These are phyloP conservation scores for Cryphonectria carpinicola DNA, from an alignment of 2,329 filamentous ascomycete species.

Conservation along the genomic window DNA sequence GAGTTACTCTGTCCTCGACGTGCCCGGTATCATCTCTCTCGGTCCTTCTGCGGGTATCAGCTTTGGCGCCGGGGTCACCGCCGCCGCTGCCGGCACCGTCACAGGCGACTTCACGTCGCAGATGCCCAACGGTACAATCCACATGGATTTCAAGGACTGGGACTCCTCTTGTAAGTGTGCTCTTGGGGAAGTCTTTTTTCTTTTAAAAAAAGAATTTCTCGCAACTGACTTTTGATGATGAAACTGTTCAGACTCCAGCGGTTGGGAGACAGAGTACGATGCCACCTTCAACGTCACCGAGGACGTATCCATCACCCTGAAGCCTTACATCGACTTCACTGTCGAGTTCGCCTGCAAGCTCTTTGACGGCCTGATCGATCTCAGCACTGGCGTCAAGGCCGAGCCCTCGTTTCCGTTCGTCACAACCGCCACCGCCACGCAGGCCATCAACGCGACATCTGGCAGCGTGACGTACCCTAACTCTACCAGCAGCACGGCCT, in stretches of 20 bases:
- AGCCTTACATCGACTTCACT: slow-evolving; percentile 28
- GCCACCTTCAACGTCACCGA: slow-evolving; percentile 22
- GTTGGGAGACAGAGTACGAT: slow-evolving; percentile 19
- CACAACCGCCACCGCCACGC: slow-evolving; percentile 24
- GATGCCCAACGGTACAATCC: slow-evolving; percentile 27
- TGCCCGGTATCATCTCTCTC: slow-evolving; percentile 26
- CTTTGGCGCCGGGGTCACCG: slow-evolving; percentile 21
- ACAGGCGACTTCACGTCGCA: slow-evolving; percentile 19
- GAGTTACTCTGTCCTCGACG: slow-evolving; percentile 31
- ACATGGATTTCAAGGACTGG: slow-evolving; percentile 26
- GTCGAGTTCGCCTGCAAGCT: slow-evolving; percentile 28
- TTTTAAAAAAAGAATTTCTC: no score
- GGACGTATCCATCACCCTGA: slow-evolving; percentile 15
- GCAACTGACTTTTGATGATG: background rate
- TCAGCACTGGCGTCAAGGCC: slow-evolving; percentile 27
- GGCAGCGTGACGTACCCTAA: slow-evolving; percentile 19
- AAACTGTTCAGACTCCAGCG: slow-evolving; percentile 10
- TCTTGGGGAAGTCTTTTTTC: no score
- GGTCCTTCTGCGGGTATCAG: slow-evolving; percentile 27
- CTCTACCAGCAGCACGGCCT: slow-evolving; percentile 21
- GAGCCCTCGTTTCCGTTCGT: slow-evolving; percentile 26
- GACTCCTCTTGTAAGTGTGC: slow-evolving; percentile 17
- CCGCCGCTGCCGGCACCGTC: slow-evolving; percentile 13
- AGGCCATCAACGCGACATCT: slow-evolving; percentile 22
- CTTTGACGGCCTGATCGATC: slow-evolving; percentile 25